Evolutionary conservation across 805 yeast species (phyloP).

Genomic region (Starmerella khaoyaiensis): DNA sequence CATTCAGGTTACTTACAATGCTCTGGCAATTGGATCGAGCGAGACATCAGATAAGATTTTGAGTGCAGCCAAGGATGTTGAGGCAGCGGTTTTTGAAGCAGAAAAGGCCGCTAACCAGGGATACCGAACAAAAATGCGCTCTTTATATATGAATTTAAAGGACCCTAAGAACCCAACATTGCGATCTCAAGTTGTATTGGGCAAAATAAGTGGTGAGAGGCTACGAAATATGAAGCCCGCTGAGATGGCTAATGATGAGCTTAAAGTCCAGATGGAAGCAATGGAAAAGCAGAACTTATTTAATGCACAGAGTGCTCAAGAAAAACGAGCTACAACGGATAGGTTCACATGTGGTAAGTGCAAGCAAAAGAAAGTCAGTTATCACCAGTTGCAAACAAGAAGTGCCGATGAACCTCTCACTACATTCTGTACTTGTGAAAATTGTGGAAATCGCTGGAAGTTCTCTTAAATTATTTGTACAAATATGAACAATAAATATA

Average conservation of each 20-base stretch:
- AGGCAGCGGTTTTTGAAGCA: conserved; percentile 49
- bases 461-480: conserved; percentile 52
- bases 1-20: conserved; percentile 72
- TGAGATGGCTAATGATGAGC: conserved; percentile 88
- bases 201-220: conserved; percentile 51
- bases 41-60: conserved; percentile 48
- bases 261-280: conserved; percentile 73
- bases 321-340: conserved; percentile 90
- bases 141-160: conserved; percentile 73
- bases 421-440: conserved; percentile 95
- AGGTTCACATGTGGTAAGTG: conserved; percentile 96
- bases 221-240: conserved; percentile 77
- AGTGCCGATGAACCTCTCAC: conserved; percentile 98
- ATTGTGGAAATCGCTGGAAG: conserved; percentile 97
- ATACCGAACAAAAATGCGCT: conserved; percentile 73
- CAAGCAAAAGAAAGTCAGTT: conserved; percentile 91
- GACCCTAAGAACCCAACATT: conserved; percentile 83
- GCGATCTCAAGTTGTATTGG: conserved; percentile 50
- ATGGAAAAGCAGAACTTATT: conserved; percentile 79
- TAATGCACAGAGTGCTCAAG: conserved; percentile 96
- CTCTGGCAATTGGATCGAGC: conserved; percentile 68
- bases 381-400: conserved; percentile 95
- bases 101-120: conserved; percentile 42
- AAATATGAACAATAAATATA: too few species aligned
- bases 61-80: conserved; percentile 55